Conservation (phyloP, 768 basidiomycete species). For the Leccinum rimulosum region DNA sequence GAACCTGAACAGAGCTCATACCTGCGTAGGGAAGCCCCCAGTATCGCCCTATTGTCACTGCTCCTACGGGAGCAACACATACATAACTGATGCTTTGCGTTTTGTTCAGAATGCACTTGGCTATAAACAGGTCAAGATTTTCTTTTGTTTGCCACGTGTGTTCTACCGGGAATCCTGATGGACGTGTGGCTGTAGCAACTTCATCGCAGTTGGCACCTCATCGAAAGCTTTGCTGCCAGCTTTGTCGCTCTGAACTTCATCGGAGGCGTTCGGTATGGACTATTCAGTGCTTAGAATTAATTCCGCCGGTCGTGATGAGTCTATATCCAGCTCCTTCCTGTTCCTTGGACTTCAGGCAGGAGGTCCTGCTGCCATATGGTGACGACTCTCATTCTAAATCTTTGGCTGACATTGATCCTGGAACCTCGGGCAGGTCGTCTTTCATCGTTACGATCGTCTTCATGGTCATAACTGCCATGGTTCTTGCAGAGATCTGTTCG, state of each 20-base stretch:
- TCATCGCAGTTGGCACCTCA: conserved; percentile 78
- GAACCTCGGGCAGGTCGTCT: conserved; percentile 62
- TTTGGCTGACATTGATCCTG: conserved; percentile 8
- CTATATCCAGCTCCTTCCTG: conserved; percentile 55
- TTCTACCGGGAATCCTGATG: neutral
- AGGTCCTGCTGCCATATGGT: conserved; percentile 87
- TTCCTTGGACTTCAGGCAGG: conserved; percentile 83
- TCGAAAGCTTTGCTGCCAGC: conserved; percentile 86
- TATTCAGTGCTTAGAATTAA: neutral
- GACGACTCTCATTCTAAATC: neutral
- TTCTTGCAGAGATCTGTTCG: conserved; percentile 89
- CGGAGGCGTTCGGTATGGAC: conserved; percentile 69
- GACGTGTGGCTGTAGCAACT: conserved; percentile 54
- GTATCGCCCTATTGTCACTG: conserved; percentile 51
- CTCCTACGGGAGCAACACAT: conserved; percentile 38
- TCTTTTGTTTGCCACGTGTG: neutral
- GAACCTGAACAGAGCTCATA: conserved; percentile 98
- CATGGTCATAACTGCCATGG: conserved; percentile 84
- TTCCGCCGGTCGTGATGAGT: conserved; percentile 1
- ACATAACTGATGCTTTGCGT: conserved; percentile 49
- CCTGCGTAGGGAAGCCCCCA: conserved; percentile 97
- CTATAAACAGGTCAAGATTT: conserved; percentile 64
- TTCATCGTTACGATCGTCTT: conserved; percentile 80
- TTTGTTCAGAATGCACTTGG: conserved; percentile 62
- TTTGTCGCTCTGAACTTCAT: conserved; percentile 92